Base-by-base conservation (phyloP, 371 early-diverging fungal species). In the Mortierella sp. region DNA sequence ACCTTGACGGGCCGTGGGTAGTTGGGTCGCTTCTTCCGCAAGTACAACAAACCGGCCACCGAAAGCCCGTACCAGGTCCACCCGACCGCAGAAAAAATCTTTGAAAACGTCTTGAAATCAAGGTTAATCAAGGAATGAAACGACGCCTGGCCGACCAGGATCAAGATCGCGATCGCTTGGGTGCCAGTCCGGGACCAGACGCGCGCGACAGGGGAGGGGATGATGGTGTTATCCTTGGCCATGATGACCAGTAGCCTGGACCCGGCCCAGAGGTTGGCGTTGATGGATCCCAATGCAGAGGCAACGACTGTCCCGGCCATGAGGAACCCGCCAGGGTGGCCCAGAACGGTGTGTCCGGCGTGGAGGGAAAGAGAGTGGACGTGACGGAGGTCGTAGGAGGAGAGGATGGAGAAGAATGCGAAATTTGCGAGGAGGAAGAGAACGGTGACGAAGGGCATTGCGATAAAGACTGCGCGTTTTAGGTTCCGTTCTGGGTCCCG, bases 181-280 rank as follows among this genome's bases (percentile, higher is more conserved):
- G 88, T 83, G 4, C 84, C 80, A 1, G 76, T 71, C 10, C 82
- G 65, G 2, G n/a, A 24, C 84, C 84, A 84, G 41, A 72, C 71
- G 21, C 79, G 76, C 4, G 75, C 70, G 6, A 87, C 48, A 2
- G 75, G 49, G 41, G 49, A 56, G 0, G 88, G 88, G 58, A 87
- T 65, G 27, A 87, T 43, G 6, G 84, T 75, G 41, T 84, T 82
- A 43, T 87, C 88, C 72, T 87, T 76, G 43, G 88, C 88, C 77
- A 83, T 76, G 54, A 83, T 84, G 14, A 82, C 88, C 51, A 87
- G 46, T 1, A 87, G 41, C 3, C 88, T 79, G 0, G 84, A 81
- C 3, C 84, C 88, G 0, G 84, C 84, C 88, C 88, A 87, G 46
- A 87, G 70, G 54, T 87, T 87, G 65, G 84, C 88, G 44, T 87